Base-by-base conservation (phyloP, 169 alveolate genomes). In the Plasmodium reichenowi region DNA sequence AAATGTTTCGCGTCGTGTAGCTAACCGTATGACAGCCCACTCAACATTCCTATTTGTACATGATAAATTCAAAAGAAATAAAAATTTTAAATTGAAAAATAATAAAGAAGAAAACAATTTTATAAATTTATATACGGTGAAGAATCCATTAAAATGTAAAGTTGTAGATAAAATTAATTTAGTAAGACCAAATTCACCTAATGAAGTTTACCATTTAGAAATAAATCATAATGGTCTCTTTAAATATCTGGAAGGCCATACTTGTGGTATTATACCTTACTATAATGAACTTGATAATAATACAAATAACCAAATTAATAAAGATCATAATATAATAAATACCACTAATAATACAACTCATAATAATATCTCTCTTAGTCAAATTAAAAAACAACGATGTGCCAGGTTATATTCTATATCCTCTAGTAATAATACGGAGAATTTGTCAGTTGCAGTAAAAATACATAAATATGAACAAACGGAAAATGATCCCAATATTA, bases 231-330 rank as follows among this genome's bases (percentile, higher is more conserved):
- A 68, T 12, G 94, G 94, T 12, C 43, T 47, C 26, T 94, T 90
- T 43, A 48, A 50, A 13, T 94, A 75, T 83, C 17, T 64, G 43
- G 93, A 88, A 15, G 96, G 96, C 2, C 95, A 94, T 29, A 89
- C 93, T 29, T 94, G 96, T 38, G 95, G 95, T 13, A 54, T 94
- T 26, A 67, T 94, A 43, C 96, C 96, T 5, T 94, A 94, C 12
- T 94, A 91, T 75, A 62, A 4, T 54, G 74, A 50, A 29, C 13
- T 32, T 71, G 58, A 72, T 43, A 68, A 29, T 48, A 17, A 7
- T 12, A 73, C 5, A 12, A 12, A 50, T 50, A 15, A 22, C 2
- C 6, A 22, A 1, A 20, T 7, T 8, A 45, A 13, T 47, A 22
- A 47, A 8, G 78, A 45, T 48, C 8, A 12, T 0, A 56, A 56